Evolutionary conservation across 805 yeast genomes (phyloP).

Genomic region (Aciculoconidium aculeatum): DNA sequence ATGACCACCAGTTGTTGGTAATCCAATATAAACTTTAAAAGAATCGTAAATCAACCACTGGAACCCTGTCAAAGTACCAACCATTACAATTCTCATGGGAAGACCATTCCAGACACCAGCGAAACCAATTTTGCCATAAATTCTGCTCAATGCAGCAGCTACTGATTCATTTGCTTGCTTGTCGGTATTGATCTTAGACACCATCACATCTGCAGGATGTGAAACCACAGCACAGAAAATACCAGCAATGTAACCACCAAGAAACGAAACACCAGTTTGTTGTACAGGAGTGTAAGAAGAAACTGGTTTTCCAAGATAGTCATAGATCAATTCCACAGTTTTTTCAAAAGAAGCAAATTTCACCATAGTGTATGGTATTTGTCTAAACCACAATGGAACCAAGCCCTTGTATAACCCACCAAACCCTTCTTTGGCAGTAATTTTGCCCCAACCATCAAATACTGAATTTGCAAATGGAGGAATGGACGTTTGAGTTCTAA

Average conservation of each 20-base stretch:
- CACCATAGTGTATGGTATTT: constrained; percentile 97
- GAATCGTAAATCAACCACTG: constrained; percentile 97
- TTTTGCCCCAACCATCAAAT: constrained; percentile 60
- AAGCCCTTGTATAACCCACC: constrained; percentile 82
- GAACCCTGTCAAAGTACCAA: constrained; percentile 94
- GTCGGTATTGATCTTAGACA: constrained; percentile 80
- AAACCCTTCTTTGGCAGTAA: constrained; percentile 63
- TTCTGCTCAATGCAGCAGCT: constrained; percentile 63
- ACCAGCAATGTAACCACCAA: constrained; percentile 97
- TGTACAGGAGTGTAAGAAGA: constrained; percentile 62
- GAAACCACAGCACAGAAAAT: constrained; percentile 92
- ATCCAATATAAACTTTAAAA: constrained; percentile 88
- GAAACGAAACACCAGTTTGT: constrained; percentile 92
- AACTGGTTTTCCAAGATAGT: constrained; percentile 65
- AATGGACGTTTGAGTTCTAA: constrained; percentile 85
- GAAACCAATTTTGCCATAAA: constrained; percentile 81
- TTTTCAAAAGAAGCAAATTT: constrained; percentile 93
- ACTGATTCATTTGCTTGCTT: constrained; percentile 59
- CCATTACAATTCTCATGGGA: constrained; percentile 90
- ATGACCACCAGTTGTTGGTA: constrained; percentile 83
- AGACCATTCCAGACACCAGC: constrained; percentile 92
- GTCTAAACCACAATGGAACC: constrained; percentile 92
- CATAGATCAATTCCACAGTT: constrained; percentile 77
- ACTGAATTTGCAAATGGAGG: constrained; percentile 74
- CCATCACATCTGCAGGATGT: constrained; percentile 99